phyloP scores from a whole-genome alignment of 1,284 basidiomycete genomes.

The Apiotrichum domesticum region DNA sequence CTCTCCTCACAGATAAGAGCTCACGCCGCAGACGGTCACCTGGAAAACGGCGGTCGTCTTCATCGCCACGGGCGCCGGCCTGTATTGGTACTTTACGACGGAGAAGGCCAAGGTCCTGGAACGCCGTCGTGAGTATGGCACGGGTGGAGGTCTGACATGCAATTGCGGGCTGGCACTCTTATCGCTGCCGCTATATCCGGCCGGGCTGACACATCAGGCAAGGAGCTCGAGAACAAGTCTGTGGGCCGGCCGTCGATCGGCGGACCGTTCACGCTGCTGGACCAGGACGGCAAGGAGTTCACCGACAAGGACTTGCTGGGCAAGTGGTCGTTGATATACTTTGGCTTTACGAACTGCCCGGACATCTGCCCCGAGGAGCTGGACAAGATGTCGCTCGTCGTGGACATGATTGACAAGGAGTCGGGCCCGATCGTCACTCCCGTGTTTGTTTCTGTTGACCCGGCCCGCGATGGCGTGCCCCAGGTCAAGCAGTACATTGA shows the following conservation, averaged over 20 bases:
- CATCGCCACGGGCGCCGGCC: conserved; percentile 67
- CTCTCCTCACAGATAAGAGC: not conserved
- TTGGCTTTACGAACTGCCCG: conserved; percentile 95
- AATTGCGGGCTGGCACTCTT: too few species aligned
- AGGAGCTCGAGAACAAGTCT: conserved; percentile 56
- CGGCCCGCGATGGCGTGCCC: conserved; percentile 73
- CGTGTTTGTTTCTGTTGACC: conserved; percentile 93
- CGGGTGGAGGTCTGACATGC: not conserved
- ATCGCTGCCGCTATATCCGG: too few species aligned
- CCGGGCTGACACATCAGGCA: conserved; percentile 50
- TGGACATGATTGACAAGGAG: conserved; percentile 63
- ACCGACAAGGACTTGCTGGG: conserved; percentile 78
- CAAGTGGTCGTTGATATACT: conserved; percentile 83
- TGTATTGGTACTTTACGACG: conserved; percentile 81
- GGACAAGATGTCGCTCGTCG: conserved; percentile 87
- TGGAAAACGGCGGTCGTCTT: conserved; percentile 77
- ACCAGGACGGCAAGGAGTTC: conserved; percentile 64
- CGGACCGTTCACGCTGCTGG: conserved; percentile 74
- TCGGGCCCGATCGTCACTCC: conserved; percentile 63
- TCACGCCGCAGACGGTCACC: conserved; percentile 67
- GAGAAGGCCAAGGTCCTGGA: conserved; percentile 78
- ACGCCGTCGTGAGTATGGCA: conserved; percentile 56
- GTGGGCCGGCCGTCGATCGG: conserved; percentile 72
- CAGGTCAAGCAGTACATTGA: conserved; percentile 53
- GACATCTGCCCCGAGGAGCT: conserved; percentile 98